These are phyloP conservation scores for Leccinum boreale DNA, from an alignment of 768 basidiomycete species.

Conservation along the genomic window DNA sequence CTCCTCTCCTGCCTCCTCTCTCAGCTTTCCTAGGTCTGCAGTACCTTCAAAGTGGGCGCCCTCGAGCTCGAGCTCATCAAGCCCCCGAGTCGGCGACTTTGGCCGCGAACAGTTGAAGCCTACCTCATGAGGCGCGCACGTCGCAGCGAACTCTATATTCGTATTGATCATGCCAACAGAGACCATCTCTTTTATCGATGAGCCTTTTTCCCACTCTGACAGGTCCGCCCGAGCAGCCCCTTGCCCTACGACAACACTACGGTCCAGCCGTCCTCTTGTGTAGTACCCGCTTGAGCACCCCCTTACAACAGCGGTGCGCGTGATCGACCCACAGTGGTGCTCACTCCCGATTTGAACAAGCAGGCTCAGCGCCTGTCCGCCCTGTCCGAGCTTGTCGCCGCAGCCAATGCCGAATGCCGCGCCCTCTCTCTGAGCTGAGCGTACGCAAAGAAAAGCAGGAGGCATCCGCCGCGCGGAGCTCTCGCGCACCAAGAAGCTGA, in stretches of 20 bases:
- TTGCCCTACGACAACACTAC: too few species aligned
- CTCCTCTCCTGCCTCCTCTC: constrained; percentile 80
- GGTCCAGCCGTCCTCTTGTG: too few species aligned
- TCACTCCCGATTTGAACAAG: too few species aligned
- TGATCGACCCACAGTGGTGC: too few species aligned
- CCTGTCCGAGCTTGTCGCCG: too few species aligned
- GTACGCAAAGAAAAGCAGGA: constrained; percentile 69
- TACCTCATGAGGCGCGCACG: constrained; percentile 90
- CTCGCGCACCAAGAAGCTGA: constrained; percentile 62
- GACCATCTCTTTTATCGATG: constrained; percentile 70
- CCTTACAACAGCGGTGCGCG: too few species aligned
- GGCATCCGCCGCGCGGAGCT: constrained; percentile 70
- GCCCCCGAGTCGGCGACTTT: constrained; percentile 54
- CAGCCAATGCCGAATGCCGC: too few species aligned
- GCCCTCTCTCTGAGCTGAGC: constrained; percentile 25
- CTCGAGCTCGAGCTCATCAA: constrained; percentile 69
- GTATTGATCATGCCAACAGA: constrained; percentile 85
- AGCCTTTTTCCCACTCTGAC: constrained; percentile 37
- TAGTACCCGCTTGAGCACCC: too few species aligned
- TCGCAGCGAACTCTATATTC: constrained; percentile 80
- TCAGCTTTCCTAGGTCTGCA: constrained; percentile 91
- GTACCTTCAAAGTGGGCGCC: constrained; percentile 74
- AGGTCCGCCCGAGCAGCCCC: constrained; percentile 18
- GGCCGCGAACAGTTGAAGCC: constrained; percentile 72
- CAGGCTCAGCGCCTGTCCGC: too few species aligned